Base-by-base conservation (phyloP, 257 asterid species). In the Verbascum thapsus region DNA sequence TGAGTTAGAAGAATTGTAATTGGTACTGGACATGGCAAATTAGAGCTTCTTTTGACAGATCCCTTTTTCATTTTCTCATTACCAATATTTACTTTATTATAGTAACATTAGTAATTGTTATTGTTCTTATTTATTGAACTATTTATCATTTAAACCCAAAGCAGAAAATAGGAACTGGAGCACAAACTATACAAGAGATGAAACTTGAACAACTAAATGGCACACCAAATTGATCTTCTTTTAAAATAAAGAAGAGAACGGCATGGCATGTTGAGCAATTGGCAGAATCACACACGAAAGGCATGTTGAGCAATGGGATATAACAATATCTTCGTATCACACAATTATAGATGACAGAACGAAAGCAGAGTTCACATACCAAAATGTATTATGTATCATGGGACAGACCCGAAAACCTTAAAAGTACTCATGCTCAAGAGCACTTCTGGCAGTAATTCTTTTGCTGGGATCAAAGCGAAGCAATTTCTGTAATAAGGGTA, bases 351-450 rank as follows among this genome's bases (percentile, higher is more conserved):
- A 72, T 65, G 67, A 77, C 68, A 43, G 69, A 68, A 63, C 55
- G 70, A 49, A 73, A 70, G 61, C 70, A 74, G 72, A 76, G 63
- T 70, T 47, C 73, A 80, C 82, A 73, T 69, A 78, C 74, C 80
- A 75, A 84, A 84, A 80, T 84, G 84, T 90, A 86, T 62, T 72
- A n/a, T 68, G 80, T 80, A 64, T 79, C 71, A 88, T 18, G 95
- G 94, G 48, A 91, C 88, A 58, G 63, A 70, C 43, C 79, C 87
- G 17, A 86, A 82, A 73, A 84, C 96, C 86, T 82, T 91, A 69
- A n/a, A 91, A 91, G 79, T 91, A 91, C 67, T 81, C 94, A 23
- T 91, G 98, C 81, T 88, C 92, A 19, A 91, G 96, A 57, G 96
- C 98, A 64, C 52, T 81, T 72, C 95, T 81, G 30, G 98, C 98